Evolutionary conservation across 2,329 filamentous ascomycete genomes (phyloP).

Genomic region (Epichloe sibirici): DNA sequence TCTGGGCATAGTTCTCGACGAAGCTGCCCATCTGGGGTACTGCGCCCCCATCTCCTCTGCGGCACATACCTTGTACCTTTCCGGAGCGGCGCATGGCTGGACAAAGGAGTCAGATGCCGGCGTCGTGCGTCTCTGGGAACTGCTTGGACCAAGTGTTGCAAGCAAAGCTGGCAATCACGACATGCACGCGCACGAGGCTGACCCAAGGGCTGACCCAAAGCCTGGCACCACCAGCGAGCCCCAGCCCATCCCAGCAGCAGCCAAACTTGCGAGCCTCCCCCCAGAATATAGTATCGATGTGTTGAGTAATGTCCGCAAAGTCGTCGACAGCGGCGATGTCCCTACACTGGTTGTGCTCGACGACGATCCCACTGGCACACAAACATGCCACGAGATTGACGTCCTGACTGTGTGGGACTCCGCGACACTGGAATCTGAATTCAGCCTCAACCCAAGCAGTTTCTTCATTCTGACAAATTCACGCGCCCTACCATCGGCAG

Average conservation of each 20-base stretch:
- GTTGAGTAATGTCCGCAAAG: conserved; percentile 9
- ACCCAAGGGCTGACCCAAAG: no score
- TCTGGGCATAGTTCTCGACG: conserved; percentile 20
- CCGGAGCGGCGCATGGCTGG: conserved; percentile 19
- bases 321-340: conserved; percentile 11
- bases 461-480: conserved; percentile 51
- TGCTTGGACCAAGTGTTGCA: conserved; percentile 12
- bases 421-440: conserved; percentile 30
- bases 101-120: conserved; percentile 23
- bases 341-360: conserved; percentile 32
- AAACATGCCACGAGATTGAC: conserved; percentile 44
- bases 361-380: conserved; percentile 47
- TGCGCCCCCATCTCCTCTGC: conserved; percentile 18
- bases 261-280: conserved; percentile 14
- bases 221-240: neutral
- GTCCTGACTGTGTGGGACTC: conserved; percentile 43
- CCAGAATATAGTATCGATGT: conserved; percentile 12
- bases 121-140: conserved; percentile 27
- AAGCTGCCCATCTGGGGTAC: conserved; percentile 17
- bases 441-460: conserved; percentile 26
- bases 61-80: conserved; percentile 20
- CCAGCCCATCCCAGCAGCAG: conserved; percentile 9
- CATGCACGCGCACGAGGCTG: neutral
- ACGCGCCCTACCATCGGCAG: conserved; percentile 35
- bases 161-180: neutral